phyloP scores from a whole-genome alignment of 768 basidiomycete genomes.

The Polyporus arcularius region DNA sequence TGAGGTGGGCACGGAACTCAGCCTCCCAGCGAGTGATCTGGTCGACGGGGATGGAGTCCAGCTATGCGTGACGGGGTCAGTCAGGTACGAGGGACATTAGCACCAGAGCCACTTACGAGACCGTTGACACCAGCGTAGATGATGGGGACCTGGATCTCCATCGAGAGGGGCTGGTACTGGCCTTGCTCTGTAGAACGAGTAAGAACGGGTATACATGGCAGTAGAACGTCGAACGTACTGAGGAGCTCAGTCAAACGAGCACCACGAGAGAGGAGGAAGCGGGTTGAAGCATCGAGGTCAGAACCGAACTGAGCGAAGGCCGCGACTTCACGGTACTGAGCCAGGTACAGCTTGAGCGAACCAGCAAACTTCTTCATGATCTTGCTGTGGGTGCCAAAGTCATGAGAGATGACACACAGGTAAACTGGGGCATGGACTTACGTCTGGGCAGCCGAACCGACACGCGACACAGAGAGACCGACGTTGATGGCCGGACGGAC shows the following conservation, averaged over 20 bases:
- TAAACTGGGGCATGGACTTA: slow-evolving; percentile 43
- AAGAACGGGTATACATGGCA: too few species aligned
- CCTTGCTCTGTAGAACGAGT: slow-evolving; percentile 76
- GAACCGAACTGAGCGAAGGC: slow-evolving; percentile 99
- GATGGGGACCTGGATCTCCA: slow-evolving; percentile 97
- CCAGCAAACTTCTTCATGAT: slow-evolving; percentile 99
- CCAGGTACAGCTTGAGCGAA: slow-evolving; percentile 99
- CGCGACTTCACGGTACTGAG: slow-evolving; percentile 99
- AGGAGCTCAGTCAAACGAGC: slow-evolving; percentile 96
- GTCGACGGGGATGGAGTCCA: slow-evolving; percentile 94
- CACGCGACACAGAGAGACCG: slow-evolving; percentile 99
- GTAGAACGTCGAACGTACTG: slow-evolving; percentile 49
- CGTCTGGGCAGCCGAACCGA: slow-evolving; percentile 99
- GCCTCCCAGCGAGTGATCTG: slow-evolving; percentile 92
- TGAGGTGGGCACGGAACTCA: slow-evolving; percentile 88
- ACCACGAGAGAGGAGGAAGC: slow-evolving; percentile 97
- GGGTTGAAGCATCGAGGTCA: slow-evolving; percentile 98
- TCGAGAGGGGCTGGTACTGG: slow-evolving; percentile 93
- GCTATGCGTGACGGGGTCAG: slow-evolving; percentile 42
- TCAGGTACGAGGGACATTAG: background rate
- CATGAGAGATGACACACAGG: background rate
- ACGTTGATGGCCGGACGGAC: slow-evolving; percentile 99
- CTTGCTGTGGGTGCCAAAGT: slow-evolving; percentile 51
- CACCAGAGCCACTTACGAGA: slow-evolving; percentile 58
- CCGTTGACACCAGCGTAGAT: slow-evolving; percentile 99